Percentiles rank a stretch among this genome's conserved stretches.
Evolutionary conservation across 1,284 basidiomycete species (phyloP).

Genomic region (Marasmius fiardii): DNA sequence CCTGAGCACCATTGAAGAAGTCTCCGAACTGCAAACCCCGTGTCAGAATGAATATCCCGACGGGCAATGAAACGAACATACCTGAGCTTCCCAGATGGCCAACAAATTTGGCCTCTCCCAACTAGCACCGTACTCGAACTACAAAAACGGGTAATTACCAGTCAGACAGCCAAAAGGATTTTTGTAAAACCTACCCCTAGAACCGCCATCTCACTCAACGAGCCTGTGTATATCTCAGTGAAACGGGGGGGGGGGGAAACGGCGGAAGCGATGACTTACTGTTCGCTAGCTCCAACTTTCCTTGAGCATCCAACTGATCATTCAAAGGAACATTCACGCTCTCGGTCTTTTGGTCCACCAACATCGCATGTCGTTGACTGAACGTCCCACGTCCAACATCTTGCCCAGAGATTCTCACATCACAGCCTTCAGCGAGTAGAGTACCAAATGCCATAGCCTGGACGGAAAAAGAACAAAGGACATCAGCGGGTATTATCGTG

Average conservation of each 20-base stretch:
- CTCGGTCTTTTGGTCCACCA: constrained; percentile 84
- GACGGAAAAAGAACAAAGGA: neutral
- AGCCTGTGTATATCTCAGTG: constrained; percentile 45
- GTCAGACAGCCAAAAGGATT: neutral
- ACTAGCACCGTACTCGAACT: constrained; percentile 87
- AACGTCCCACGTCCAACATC: constrained; percentile 90
- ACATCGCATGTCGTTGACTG: constrained; percentile 88
- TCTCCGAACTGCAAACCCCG: constrained; percentile 66
- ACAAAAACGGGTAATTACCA: constrained; percentile 5
- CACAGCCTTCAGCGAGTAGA: constrained; percentile 73
- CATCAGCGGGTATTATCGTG: neutral
- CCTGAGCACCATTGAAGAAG: constrained; percentile 87
- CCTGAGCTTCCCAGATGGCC: constrained; percentile 90
- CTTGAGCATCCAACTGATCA: constrained; percentile 54
- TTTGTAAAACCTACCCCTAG: constrained; percentile 59
- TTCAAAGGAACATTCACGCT: constrained; percentile 78
- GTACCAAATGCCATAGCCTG: constrained; percentile 84
- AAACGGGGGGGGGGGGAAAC: constrained; percentile 2
- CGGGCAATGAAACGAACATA: constrained; percentile 20
- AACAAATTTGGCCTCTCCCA: constrained; percentile 81
- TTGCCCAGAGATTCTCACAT: constrained; percentile 86
- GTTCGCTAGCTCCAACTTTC: constrained; percentile 80
- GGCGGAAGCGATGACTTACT: constrained; percentile 44
- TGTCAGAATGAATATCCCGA: neutral
- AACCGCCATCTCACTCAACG: constrained; percentile 83